These are phyloP conservation scores for Rubia balearica DNA, from an alignment of 305 asterid species.

Conservation along the genomic window DNA sequence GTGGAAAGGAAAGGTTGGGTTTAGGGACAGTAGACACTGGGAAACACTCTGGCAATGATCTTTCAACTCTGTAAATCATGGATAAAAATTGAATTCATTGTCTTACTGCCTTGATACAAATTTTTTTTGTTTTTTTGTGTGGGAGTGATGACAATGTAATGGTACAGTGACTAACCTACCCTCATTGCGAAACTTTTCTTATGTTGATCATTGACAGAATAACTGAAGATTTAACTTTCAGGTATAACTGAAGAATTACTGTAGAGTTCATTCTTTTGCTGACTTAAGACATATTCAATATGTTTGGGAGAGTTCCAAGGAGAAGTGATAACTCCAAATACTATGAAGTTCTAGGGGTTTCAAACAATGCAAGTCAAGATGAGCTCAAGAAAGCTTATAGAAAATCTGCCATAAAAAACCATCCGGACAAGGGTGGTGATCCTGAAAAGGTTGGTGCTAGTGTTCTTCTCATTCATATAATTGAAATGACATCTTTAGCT, in stretches of 20 bases:
- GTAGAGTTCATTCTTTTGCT: not conserved
- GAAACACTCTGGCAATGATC: not conserved
- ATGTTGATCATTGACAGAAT: not conserved
- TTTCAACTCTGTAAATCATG: too few species aligned
- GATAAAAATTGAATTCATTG: not conserved
- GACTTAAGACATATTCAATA: slow-evolving; percentile 14
- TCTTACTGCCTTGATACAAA: not conserved
- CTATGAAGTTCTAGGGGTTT: slow-evolving; percentile 52
- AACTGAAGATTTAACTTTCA: not conserved
- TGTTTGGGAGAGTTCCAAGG: slow-evolving; percentile 46
- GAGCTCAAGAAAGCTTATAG: slow-evolving; percentile 59
- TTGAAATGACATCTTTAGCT: not conserved
- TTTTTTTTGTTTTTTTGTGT: not conserved
- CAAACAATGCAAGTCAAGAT: slow-evolving; percentile 45
- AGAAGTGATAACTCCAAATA: slow-evolving; percentile 44
- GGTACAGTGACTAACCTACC: not conserved
- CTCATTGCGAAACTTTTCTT: not conserved
- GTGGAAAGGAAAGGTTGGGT: not conserved
- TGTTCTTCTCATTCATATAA: not conserved
- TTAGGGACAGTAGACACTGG: not conserved
- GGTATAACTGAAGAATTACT: not conserved
- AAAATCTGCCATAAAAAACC: slow-evolving; percentile 60
- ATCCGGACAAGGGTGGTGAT: slow-evolving; percentile 76
- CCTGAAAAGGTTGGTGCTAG: slow-evolving; percentile 45
- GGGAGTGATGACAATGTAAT: not conserved